Base-by-base conservation (phyloP, 371 early-diverging fungal genomes). In the Saksenaea vasiformis region DNA sequence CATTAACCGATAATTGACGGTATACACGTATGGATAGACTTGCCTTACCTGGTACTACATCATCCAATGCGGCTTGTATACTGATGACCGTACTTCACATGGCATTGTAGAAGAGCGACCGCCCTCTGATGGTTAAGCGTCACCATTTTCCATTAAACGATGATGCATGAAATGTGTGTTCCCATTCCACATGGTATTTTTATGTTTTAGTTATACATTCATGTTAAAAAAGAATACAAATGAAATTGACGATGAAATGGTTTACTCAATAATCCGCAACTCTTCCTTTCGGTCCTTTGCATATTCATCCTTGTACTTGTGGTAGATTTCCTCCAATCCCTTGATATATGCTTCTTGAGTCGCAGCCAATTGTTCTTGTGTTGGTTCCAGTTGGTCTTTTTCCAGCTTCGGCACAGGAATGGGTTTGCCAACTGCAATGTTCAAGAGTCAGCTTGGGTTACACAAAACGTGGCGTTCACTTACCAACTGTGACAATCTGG, bases 271-370 rank as follows among this genome's bases (percentile, higher is more conserved):
- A 51, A 88, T 76, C 15, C 76, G 76, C 47, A 88, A 79, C 22
- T 87, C 89, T 55, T 80, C 80, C 15, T 74, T 85, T 28, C 89
- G 77, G 70, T 83, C 82, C 56, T 70, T 73, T 11, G 89, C 91
- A 44, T 90, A 93, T 28, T 80, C 69, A 64, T 93, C 90, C 72
- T 91, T 90, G 75, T 90, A 90, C 53, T 85, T 75, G 38, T 89
- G 72, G 64, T 86, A 92, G 4, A 92, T 74, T 19, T 66, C 58
- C 38, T 74, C 64, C 17, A 97, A 73, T 53, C 77, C 85, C 11
- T 72, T 77, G 44, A 92, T 82, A 58, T 93, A 93, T 59, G 75
- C 65, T 15, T 73, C 71, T 54, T 93, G 94, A 3, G 87, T 78
- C 2, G 56, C 74, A 28, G 80, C 61, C n/a, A 93, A 60, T 60